Evolutionary conservation across 306 rosid species (phyloP), one percentile per base, ranked within the genome.

Genomic region (Boehmeria nivea): DNA sequence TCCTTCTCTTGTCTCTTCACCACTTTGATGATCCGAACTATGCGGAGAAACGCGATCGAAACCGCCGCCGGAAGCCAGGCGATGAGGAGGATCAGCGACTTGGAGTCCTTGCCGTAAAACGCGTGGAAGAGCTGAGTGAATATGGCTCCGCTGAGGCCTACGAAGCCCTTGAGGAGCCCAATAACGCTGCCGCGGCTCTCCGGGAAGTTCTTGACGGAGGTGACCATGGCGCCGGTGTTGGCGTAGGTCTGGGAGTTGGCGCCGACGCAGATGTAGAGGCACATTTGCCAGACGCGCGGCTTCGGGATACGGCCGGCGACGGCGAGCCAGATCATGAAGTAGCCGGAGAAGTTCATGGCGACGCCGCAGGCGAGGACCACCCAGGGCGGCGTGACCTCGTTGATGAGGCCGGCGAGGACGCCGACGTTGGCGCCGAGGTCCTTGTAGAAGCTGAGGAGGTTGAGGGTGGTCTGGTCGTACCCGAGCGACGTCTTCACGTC

Each of bases 301-400:
- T 63, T 74, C 0, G 81, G 39, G 4, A 52, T 75, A 12, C 65
- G 67, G 2, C 53, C 57, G 0, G 84, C 77, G 27, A 87, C 85
- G 0, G 94, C 81, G 0, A 87, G 76, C 93, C 94, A 87, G 15
- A 87, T 72, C 94, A 83, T 83, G 71, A 77, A 75, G 80, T 87
- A 87, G 49, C 94, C 95, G 18, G 65, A 54, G 58, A 87, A 71
- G 76, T 87, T 87, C 87, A 87, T 76, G 43, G 54, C 28, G 6
- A 79, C 81, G 0, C 95, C 94, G 20, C 68, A 59, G 0, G 65
- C 60, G 8, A 87, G 89, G 2, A 83, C 72, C 11, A 76, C 82
- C 93, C 88, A 81, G 0, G 95, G 80, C 0, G 83, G 83, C 18
- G 78, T 54, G 19, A 87, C 28, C 68, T 87, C 88, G 50, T 81